phyloP scores from a whole-genome alignment of 1,284 basidiomycete species.

The Marasmius oreades region DNA sequence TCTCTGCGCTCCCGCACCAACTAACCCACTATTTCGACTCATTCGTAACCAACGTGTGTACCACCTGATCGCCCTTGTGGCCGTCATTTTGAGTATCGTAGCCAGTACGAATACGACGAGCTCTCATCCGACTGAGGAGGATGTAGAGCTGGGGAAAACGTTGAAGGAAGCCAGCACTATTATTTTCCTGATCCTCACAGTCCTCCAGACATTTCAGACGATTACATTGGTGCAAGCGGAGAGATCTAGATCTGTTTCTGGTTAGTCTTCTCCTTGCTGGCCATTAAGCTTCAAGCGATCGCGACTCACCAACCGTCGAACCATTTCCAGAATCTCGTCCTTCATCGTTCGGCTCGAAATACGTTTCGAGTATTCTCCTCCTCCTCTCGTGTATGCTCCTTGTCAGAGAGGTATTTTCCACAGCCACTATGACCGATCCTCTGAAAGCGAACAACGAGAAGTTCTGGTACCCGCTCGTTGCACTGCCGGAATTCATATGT shows the following conservation, averaged over 20 bases:
- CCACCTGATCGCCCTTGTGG: constrained; percentile 16
- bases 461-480: constrained; percentile 45
- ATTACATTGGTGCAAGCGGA: constrained; percentile 27
- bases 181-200: constrained; percentile 43
- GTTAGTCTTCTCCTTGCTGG: not conserved
- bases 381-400: constrained; percentile 37
- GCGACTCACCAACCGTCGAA: not conserved
- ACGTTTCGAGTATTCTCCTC: constrained; percentile 33
- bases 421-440: constrained; percentile 28
- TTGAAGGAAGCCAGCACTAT: constrained; percentile 34
- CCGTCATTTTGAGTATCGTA: constrained; percentile 29
- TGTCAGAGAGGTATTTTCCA: constrained; percentile 37
- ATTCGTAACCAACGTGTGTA: constrained; percentile 26
- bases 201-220: constrained; percentile 37
- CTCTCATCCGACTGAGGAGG: not conserved
- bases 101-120: not conserved
- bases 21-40: constrained; percentile 22
- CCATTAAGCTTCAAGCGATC: too few relatives aligned
- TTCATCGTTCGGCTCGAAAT: constrained; percentile 24
- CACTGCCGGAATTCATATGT: constrained; percentile 39
- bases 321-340: constrained; percentile 3
- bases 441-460: constrained; percentile 34
- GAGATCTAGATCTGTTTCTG: constrained; percentile 13
- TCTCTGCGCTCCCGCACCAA: not conserved
- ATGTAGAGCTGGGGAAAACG: constrained; percentile 16